Evolutionary conservation across 1,139 yeast genomes (phyloP).

Genomic region (Pichia sp.): DNA sequence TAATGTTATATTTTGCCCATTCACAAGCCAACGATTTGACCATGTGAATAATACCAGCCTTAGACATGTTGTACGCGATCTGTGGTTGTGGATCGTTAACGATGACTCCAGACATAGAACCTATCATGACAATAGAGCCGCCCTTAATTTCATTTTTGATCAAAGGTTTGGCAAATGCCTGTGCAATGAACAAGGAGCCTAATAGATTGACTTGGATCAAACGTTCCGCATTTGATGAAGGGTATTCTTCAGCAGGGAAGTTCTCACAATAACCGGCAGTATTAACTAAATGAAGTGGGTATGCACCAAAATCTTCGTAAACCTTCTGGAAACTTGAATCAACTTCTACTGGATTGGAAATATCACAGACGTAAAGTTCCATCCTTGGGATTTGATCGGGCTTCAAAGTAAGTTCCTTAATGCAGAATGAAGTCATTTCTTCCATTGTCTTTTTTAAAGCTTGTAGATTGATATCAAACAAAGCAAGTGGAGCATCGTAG

Average conservation of each 20-base stretch:
- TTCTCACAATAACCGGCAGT: constrained; percentile 87
- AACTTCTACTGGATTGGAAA: constrained; percentile 63
- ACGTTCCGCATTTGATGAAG: constrained; percentile 65
- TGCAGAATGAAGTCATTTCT: constrained; percentile 39
- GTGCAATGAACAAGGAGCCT: constrained; percentile 71
- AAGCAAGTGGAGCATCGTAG: constrained; percentile 74
- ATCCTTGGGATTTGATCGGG: constrained; percentile 37
- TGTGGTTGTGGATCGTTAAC: constrained; percentile 85
- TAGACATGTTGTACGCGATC: constrained; percentile 82
- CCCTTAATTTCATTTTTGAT: constrained; percentile 45
- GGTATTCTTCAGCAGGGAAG: constrained; percentile 75
- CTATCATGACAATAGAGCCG: constrained; percentile 74
- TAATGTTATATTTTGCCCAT: constrained; percentile 76
- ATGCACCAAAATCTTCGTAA: constrained; percentile 54
- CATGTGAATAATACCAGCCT: constrained; percentile 82
- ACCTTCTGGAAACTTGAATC: constrained; percentile 52
- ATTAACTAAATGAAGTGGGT: constrained; percentile 67
- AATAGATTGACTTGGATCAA: constrained; percentile 70
- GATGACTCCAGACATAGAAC: constrained; percentile 84
- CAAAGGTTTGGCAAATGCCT: constrained; percentile 65
- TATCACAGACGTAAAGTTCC: constrained; percentile 75
- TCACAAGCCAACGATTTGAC: constrained; percentile 78
- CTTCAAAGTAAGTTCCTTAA: constrained; percentile 35
- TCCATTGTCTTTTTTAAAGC: constrained; percentile 56
- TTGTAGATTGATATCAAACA: constrained; percentile 67